Conservation (phyloP, 2,329 filamentous ascomycete species). For the Diaporthe vexans region DNA sequence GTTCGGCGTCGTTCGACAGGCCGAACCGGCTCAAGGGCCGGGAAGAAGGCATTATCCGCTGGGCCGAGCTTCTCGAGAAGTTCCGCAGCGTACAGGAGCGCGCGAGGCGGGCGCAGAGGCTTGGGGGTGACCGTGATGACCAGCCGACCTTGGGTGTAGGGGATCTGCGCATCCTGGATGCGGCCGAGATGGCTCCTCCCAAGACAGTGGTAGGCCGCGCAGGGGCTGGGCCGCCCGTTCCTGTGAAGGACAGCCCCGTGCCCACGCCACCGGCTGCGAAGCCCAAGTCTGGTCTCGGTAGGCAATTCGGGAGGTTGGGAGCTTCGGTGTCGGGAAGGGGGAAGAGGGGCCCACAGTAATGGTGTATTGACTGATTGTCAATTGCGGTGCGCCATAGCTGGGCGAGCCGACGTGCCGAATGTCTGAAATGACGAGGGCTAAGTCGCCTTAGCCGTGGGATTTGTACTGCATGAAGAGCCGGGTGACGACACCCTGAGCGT, state of each 20-base stretch:
- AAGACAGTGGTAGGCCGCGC: conserved; percentile 55
- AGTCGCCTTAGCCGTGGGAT: background rate
- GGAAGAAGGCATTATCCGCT: conserved; percentile 88
- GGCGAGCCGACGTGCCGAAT: conserved; percentile 7
- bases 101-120: conserved; percentile 78
- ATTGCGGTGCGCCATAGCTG: background rate
- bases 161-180: conserved; percentile 59
- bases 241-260: conserved; percentile 64
- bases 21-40: conserved; percentile 84
- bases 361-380: conserved; percentile 5
- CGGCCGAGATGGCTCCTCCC: conserved; percentile 48
- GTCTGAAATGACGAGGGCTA: background rate
- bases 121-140: conserved; percentile 65
- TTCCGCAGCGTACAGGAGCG: conserved; percentile 93
- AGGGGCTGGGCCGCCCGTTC: conserved; percentile 55
- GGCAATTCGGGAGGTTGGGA: conserved; percentile 77
- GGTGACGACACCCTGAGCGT: conserved; percentile 5
- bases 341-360: conserved; percentile 63
- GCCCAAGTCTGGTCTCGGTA: conserved; percentile 73
- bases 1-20: conserved; percentile 74
- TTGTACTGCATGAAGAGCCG: background rate
- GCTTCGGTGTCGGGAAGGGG: conserved; percentile 77
- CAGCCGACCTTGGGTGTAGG: conserved; percentile 56
- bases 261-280: conserved; percentile 66
- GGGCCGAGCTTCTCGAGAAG: conserved; percentile 94